Evolutionary conservation across 2,329 filamentous ascomycete species (phyloP).

Genomic region (Amylocarpus encephaloides): DNA sequence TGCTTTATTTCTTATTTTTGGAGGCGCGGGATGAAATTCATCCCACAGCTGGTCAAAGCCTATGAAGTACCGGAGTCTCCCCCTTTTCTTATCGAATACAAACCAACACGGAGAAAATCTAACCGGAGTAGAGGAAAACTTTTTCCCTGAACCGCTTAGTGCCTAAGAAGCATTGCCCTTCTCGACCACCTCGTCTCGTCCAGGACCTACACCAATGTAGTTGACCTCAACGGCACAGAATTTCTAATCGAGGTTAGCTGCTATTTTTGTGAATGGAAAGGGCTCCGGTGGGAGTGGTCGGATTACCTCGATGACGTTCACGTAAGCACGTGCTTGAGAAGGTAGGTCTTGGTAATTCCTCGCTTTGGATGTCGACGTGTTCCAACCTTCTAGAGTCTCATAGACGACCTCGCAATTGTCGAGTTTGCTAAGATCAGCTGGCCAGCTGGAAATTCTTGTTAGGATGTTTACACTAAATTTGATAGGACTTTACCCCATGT

Average conservation of each 20-base stretch:
- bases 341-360: conserved; percentile 59
- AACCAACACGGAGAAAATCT: too few species aligned
- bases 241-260: neutral
- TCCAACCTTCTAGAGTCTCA: conserved; percentile 64
- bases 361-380: conserved; percentile 50
- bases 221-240: conserved; percentile 39
- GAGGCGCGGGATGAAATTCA: too few species aligned
- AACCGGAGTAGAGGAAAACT: too few species aligned
- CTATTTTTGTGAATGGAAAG: neutral
- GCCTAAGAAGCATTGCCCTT: neutral
- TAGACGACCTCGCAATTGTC: conserved; percentile 59
- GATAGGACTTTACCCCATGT: conserved; percentile 3
- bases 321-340: conserved; percentile 56
- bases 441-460: neutral
- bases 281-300: neutral
- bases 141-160: too few species aligned
- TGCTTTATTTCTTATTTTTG: too few species aligned
- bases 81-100: too few species aligned
- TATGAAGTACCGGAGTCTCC: too few species aligned
- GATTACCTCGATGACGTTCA: conserved; percentile 56
- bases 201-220: conserved; percentile 62
- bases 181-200: conserved; percentile 56
- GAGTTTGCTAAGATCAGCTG: conserved; percentile 51
- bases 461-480: neutral
- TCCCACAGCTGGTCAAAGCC: too few species aligned